Base-by-base conservation (phyloP, 2,329 filamentous ascomycete genomes). In the Trichoderma afroharzianum region DNA sequence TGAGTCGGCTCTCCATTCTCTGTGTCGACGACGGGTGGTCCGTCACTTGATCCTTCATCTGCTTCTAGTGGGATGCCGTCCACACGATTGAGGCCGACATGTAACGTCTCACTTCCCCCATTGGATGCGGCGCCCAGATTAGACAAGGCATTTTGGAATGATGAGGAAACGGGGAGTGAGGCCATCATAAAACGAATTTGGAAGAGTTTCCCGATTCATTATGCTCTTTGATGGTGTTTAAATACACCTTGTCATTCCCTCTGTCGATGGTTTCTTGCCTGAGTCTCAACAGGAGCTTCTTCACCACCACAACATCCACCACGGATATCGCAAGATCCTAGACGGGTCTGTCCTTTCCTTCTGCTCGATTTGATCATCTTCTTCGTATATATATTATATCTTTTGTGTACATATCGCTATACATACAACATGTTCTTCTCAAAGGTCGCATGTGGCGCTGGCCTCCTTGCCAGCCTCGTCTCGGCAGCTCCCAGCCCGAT, bases 11-110 rank as follows among this genome's bases (percentile, higher is more conserved):
- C 24, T 70, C 61, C 43, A 32, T 32, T 58, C n/a, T 28, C 14
- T 43, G 33, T 36, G 47, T 28, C 47, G 59, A 55, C 50, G 3
- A 39, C 33, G 55, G 33, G 24, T 55, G 28, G 58, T 57, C 43
- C 43, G 68, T 70, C 68, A 63, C 68, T 70, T 70, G 68, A 70
- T 63, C 58, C 58, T 63, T 63, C 68, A 69, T 69, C 39, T 69
- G 28, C 47, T 59, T 57, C n/a, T 28, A 57, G 59, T 18, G 59
- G 53, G 59, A 61, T 55, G 59, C 33, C 39, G 33, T 39, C 32
- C 59, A 39, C 68, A 33, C 58, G 26, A 53, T 47, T 57, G 18
- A 33, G 24, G 58, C 47, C 68, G 43, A 47, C 59, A 70, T 63
- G 59, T 70, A 70, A 70, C 68, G 68, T 70, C 68, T 32, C 68